A percentile compares a stretch with the other conserved stretches of the same genome.
Evolutionary conservation across 371 early-diverging fungal species (phyloP).

Genomic region (Mortierella sp.): DNA sequence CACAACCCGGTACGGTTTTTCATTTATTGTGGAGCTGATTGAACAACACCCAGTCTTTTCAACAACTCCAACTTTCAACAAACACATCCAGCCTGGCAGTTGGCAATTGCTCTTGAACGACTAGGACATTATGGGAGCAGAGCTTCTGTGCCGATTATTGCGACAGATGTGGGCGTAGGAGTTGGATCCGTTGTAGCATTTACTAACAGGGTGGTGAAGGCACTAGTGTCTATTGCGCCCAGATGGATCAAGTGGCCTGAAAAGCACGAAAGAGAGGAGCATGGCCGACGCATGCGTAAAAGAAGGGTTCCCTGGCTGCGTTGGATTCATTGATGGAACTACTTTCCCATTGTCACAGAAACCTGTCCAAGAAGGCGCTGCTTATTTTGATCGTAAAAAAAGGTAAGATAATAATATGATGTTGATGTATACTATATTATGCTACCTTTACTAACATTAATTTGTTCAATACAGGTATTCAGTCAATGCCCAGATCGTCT

Average conservation of each 20-base stretch:
- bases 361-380: slow-evolving; percentile 3
- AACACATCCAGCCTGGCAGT: slow-evolving; percentile 9
- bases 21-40: background rate
- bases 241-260: slow-evolving; percentile 11
- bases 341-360: slow-evolving; percentile 9
- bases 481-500: slow-evolving; percentile 7
- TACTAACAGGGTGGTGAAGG: slow-evolving; percentile 8
- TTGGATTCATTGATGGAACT: slow-evolving; percentile 24
- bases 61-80: slow-evolving; percentile 9
- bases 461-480: slow-evolving; percentile 26
- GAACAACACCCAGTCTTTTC: slow-evolving; percentile 5
- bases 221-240: slow-evolving; percentile 3
- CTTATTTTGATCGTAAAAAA: slow-evolving; percentile 13
- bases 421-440: too few relatives aligned
- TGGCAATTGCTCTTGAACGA: slow-evolving; percentile 9
- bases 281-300: slow-evolving; percentile 9
- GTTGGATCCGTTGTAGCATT: background rate
- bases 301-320: slow-evolving; percentile 28
- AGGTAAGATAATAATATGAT: background rate
- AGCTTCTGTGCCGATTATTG: background rate
- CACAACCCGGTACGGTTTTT: slow-evolving; percentile 5
- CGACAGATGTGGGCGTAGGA: background rate
- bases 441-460: background rate
- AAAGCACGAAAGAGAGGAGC: slow-evolving; percentile 6
- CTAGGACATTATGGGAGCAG: slow-evolving; percentile 11